Evolutionary conservation across 1,139 yeast genomes (phyloP).

Genomic region (Geotrichum restrictum): DNA sequence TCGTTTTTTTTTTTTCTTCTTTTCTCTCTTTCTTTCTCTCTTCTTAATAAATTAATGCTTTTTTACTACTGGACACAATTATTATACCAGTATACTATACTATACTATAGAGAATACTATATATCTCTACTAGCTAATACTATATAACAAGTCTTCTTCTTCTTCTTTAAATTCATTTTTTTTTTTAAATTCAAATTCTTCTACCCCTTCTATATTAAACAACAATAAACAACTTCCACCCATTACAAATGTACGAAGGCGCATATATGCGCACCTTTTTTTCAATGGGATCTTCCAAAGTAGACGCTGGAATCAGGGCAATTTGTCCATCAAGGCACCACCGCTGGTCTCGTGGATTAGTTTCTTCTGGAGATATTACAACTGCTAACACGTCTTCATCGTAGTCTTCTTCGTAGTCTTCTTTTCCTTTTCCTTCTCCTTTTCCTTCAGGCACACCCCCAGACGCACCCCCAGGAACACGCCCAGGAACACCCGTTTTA

Average conservation of each 20-base stretch:
- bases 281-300: conserved; percentile 15
- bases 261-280: conserved; percentile 27
- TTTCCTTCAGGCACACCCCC: conserved; percentile 13
- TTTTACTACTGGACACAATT: no score
- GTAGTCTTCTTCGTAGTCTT: conserved; percentile 18
- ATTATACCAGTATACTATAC: no score
- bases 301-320: conserved; percentile 26
- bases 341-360: conserved; percentile 1
- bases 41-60: not conserved
- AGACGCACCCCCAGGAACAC: conserved; percentile 22
- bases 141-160: no score
- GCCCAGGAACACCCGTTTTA: not conserved
- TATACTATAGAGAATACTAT: no score
- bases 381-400: conserved; percentile 21
- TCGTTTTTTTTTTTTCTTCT: not conserved
- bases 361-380: not conserved
- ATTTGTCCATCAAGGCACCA: conserved; percentile 30
- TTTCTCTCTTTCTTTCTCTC: not conserved
- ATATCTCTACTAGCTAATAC: no score
- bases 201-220: no score
- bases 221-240: conserved; percentile 34
- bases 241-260: conserved; percentile 29
- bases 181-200: no score
- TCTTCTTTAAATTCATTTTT: no score
- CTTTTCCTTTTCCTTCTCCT: not conserved